Percentiles rank a stretch among this genome's conserved stretches.
Evolutionary conservation across 805 yeast genomes (phyloP).

Genomic region (Ogataea nitratoaversa): DNA sequence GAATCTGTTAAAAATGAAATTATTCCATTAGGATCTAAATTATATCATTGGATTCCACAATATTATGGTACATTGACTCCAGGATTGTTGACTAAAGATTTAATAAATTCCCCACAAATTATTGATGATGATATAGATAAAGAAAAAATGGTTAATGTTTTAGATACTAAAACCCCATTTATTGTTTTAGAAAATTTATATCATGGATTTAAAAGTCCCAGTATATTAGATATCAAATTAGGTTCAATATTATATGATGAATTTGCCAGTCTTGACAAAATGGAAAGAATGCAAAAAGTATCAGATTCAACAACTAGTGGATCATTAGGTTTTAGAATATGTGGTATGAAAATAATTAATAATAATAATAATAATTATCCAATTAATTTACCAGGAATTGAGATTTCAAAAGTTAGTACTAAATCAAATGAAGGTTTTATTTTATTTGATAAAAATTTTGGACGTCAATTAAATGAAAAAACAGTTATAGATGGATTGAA

Average conservation of each 20-base stretch:
- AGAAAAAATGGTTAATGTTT: slow-evolving; percentile 8
- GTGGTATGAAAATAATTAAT: slow-evolving; percentile 72
- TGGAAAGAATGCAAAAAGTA: slow-evolving; percentile 55
- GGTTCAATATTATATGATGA: slow-evolving; percentile 72
- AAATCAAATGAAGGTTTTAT: slow-evolving; percentile 37
- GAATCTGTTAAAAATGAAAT: slow-evolving; percentile 10
- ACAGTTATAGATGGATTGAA: slow-evolving; percentile 43
- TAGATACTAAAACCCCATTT: slow-evolving; percentile 28
- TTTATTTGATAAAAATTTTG: slow-evolving; percentile 63
- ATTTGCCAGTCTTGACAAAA: slow-evolving; percentile 54
- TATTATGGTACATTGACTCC: slow-evolving; percentile 56
- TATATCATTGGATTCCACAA: slow-evolving; percentile 58
- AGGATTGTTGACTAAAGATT: too few relatives aligned
- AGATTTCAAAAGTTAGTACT: slow-evolving; percentile 3
- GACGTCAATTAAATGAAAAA: slow-evolving; percentile 49
- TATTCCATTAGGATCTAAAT: slow-evolving; percentile 29
- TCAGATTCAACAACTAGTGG: slow-evolving; percentile 78
- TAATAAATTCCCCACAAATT: too few relatives aligned
- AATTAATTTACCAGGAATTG: slow-evolving; percentile 17
- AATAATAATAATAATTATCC: too few relatives aligned
- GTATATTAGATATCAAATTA: slow-evolving; percentile 77
- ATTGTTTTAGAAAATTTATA: slow-evolving; percentile 71
- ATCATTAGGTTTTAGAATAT: slow-evolving; percentile 65
- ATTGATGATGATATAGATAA: too few relatives aligned
- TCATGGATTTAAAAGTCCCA: slow-evolving; percentile 58